These are phyloP conservation scores for Wickerhamomyces hampshirensis DNA, from an alignment of 805 yeast genomes.

Conservation along the genomic window DNA sequence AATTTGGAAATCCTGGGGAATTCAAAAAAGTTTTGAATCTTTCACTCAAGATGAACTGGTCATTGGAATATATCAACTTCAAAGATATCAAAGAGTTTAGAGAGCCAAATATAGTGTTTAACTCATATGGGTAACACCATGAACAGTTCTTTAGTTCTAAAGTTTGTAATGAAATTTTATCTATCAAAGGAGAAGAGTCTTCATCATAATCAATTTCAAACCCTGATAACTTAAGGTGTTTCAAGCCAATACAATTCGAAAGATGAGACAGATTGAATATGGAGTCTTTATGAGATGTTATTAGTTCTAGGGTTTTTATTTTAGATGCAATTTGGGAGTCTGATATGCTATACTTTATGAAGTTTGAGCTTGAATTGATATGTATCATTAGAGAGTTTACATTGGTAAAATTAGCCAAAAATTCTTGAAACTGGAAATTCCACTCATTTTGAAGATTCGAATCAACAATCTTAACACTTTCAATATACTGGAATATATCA, in stretches of 20 bases:
- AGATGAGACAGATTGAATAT: slow-evolving; percentile 42
- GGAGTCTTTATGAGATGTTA: slow-evolving; percentile 22
- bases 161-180: slow-evolving; percentile 19
- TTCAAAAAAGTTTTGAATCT: slow-evolving; percentile 28
- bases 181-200: slow-evolving; percentile 19
- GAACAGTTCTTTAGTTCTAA: slow-evolving; percentile 40
- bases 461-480: slow-evolving; percentile 24
- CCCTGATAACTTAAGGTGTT: slow-evolving; percentile 31
- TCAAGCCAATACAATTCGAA: slow-evolving; percentile 30
- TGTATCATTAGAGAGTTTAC: slow-evolving; percentile 21
- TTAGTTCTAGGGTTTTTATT: slow-evolving; percentile 16
- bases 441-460: slow-evolving; percentile 30
- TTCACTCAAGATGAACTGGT: slow-evolving; percentile 32
- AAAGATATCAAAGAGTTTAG: slow-evolving; percentile 19
- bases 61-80: slow-evolving; percentile 25
- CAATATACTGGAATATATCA: slow-evolving; percentile 12
- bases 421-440: slow-evolving; percentile 28
- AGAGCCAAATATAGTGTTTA: slow-evolving; percentile 26
- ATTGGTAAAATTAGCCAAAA: slow-evolving; percentile 21
- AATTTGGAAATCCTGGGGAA: slow-evolving; percentile 24
- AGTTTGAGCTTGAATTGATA: slow-evolving; percentile 29
- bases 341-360: slow-evolving; percentile 27
- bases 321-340: neutral
- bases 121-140: slow-evolving; percentile 53
- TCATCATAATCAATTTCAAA: slow-evolving; percentile 41